Conservation (phyloP, 2,329 filamentous ascomycete genomes). For the Tolypocladium sp. region DNA sequence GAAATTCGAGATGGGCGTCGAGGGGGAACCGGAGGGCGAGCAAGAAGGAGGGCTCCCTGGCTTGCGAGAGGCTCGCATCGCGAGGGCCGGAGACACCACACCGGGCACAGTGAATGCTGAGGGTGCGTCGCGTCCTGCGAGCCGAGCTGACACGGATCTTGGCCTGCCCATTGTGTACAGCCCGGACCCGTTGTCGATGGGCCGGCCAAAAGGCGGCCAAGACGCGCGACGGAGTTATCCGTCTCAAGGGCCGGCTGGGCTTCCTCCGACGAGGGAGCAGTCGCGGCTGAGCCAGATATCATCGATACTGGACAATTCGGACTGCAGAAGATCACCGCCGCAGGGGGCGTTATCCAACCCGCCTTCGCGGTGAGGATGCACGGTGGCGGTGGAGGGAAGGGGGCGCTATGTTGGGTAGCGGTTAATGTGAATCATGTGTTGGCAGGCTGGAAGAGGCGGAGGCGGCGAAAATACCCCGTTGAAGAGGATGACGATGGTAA, state of each 20-base stretch:
- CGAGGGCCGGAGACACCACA: neutral
- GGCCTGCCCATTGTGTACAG: slow-evolving; percentile 4
- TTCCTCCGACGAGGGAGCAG: slow-evolving; percentile 10
- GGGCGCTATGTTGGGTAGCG: neutral
- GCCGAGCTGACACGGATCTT: slow-evolving; percentile 5
- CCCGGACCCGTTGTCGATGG: slow-evolving; percentile 5
- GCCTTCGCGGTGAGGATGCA: slow-evolving; percentile 1
- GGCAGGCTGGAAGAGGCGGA: neutral
- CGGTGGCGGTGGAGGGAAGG: neutral
- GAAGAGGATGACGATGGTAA: neutral
- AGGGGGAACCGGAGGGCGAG: slow-evolving; percentile 1
- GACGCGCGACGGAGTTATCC: neutral
- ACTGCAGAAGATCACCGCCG: slow-evolving; percentile 2
- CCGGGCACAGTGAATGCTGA: neutral
- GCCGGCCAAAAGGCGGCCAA: slow-evolving; percentile 1
- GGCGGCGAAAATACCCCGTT: neutral
- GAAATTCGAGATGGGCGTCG: slow-evolving; percentile 16
- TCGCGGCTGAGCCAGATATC: slow-evolving; percentile 25
- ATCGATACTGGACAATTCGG: slow-evolving; percentile 10
- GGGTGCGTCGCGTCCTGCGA: slow-evolving; percentile 2
- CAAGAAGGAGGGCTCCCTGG: slow-evolving; percentile 7
- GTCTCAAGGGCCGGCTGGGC: neutral
- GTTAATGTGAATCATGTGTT: neutral
- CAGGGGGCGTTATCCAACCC: neutral
- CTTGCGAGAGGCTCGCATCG: neutral